These are phyloP conservation scores for Verticillium nubilum DNA, from an alignment of 2,329 filamentous ascomycete species.

Conservation along the genomic window DNA sequence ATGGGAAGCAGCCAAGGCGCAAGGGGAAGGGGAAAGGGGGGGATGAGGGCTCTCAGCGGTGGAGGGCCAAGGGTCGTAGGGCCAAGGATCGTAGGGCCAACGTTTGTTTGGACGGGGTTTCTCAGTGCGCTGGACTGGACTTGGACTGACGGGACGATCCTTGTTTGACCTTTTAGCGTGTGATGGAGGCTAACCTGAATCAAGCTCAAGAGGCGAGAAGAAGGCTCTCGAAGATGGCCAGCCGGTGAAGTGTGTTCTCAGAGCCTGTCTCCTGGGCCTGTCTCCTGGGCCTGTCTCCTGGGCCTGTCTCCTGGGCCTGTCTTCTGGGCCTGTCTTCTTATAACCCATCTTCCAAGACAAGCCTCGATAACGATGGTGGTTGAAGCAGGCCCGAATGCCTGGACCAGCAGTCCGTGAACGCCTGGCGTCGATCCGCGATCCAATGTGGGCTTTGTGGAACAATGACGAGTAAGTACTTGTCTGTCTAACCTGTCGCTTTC, in stretches of 20 bases:
- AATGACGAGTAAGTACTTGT: not conserved
- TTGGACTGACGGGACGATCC: not conserved
- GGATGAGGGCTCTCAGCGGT: no score
- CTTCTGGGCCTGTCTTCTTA: no score
- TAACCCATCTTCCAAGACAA: no score
- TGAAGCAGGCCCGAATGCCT: not conserved
- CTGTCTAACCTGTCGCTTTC: not conserved
- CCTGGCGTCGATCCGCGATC: not conserved
- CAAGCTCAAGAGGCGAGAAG: not conserved
- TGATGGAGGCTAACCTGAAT: not conserved
- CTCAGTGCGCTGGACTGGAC: not conserved
- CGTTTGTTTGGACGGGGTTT: not conserved
- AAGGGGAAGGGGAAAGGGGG: not conserved
- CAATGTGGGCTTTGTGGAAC: not conserved
- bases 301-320: no score
- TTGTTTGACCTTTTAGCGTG: not conserved
- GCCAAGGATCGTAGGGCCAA: not conserved
- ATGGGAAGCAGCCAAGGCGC: not conserved
- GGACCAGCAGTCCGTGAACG: not conserved
- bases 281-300: no score
- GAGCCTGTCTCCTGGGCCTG: no score
- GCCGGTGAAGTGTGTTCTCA: no score
- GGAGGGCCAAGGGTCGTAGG: not conserved
- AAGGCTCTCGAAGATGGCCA: no score
- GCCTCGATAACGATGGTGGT: not conserved